Percentiles rank a stretch among this genome's conserved stretches.
phyloP scores from a whole-genome alignment of 2,329 filamentous ascomycete genomes.

The Pleurostoma richardsiae region DNA sequence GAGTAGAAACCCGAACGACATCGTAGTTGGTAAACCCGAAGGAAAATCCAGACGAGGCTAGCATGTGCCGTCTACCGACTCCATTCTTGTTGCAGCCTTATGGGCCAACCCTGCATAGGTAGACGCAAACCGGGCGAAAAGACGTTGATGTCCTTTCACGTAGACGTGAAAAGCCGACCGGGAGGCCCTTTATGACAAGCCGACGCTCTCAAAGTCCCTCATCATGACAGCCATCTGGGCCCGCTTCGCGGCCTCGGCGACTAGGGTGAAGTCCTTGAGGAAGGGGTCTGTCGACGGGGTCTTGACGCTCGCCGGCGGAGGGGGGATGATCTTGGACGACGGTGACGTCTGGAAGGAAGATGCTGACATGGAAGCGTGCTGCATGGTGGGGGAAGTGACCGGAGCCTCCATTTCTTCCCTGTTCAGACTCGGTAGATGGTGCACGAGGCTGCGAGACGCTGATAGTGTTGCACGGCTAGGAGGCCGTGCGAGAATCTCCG shows the following conservation, averaged over 20 bases:
- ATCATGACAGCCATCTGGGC: conserved; percentile 87
- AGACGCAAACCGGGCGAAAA: no score
- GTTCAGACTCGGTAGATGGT: background rate
- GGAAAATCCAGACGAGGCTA: no score
- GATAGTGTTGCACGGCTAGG: no score
- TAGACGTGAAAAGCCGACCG: no score
- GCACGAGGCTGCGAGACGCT: conserved; percentile 1
- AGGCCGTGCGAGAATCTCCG: no score
- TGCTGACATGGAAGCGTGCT: conserved; percentile 16
- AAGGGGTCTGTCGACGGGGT: conserved; percentile 50
- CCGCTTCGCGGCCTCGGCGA: conserved; percentile 89
- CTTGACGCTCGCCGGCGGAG: conserved; percentile 22
- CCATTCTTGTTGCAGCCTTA: no score
- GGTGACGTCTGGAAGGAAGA: conserved; percentile 18
- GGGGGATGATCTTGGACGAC: conserved; percentile 18
- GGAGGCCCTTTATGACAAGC: conserved; percentile 35
- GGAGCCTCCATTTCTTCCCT: conserved; percentile 21
- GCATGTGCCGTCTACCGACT: no score
- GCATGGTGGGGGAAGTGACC: conserved; percentile 18
- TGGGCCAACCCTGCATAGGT: no score
- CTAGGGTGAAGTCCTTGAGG: conserved; percentile 75
- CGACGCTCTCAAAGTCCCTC: conserved; percentile 75
- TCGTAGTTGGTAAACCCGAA: no score
- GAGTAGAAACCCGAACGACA: no score
- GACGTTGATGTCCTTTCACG: no score